These are phyloP conservation scores for Babesia bovis DNA, from an alignment of 169 alveolate genomes.

Conservation along the genomic window DNA sequence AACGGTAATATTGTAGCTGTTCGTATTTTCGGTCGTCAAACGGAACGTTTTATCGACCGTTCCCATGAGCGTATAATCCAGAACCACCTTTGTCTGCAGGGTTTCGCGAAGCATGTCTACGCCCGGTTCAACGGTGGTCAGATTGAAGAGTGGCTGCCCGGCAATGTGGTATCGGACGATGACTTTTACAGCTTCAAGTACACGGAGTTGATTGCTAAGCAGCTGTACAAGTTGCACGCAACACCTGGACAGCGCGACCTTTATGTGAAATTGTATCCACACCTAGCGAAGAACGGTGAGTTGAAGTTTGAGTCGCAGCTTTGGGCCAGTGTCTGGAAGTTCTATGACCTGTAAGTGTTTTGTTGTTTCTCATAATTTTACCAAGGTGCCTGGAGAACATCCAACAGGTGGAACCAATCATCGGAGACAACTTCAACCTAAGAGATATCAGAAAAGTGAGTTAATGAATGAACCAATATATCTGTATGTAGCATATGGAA, in stretches of 20 bases:
- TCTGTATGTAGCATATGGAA: constrained; percentile 22
- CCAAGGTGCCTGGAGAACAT: constrained; percentile 17
- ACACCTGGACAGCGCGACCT: constrained; percentile 49
- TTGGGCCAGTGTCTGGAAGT: constrained; percentile 75
- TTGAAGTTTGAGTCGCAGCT: constrained; percentile 58
- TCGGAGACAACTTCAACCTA: constrained; percentile 7
- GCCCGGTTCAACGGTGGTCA: constrained; percentile 71
- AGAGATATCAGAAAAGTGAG: constrained; percentile 32
- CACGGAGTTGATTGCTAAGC: constrained; percentile 65
- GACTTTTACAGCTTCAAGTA: constrained; percentile 57
- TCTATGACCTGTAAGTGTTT: constrained; percentile 46
- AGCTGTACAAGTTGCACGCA: constrained; percentile 58
- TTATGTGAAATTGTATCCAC: constrained; percentile 38
- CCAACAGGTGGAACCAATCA: background rate
- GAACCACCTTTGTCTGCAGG: constrained; percentile 52
- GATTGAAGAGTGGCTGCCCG: constrained; percentile 78
- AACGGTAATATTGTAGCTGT: constrained; percentile 55
- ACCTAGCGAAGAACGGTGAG: constrained; percentile 5
- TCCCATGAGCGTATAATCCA: constrained; percentile 69
- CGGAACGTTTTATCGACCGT: constrained; percentile 71
- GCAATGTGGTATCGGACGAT: constrained; percentile 65
- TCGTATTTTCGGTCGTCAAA: constrained; percentile 71
- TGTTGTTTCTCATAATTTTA: background rate
- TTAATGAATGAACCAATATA: background rate
- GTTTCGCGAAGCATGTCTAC: constrained; percentile 69